phyloP scores from a whole-genome alignment of 2,329 filamentous ascomycete genomes.

The Trichoderma citrinoviride region DNA sequence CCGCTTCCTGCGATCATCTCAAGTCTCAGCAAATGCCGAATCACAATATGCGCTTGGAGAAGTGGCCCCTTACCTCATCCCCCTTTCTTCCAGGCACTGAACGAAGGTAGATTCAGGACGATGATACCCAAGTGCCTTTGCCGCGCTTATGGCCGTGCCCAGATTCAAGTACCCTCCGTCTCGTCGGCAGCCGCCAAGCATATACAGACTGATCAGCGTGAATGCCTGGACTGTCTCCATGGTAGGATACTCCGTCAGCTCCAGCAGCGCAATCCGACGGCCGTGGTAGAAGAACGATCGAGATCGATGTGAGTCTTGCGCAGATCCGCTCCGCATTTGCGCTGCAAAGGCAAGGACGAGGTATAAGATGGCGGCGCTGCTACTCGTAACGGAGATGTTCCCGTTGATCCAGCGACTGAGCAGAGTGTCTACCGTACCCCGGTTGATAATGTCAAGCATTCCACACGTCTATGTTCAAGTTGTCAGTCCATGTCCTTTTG shows the following conservation, averaged over 20 bases:
- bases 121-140: background rate
- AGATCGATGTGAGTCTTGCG: background rate
- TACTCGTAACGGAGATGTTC: background rate
- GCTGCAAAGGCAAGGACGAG: background rate
- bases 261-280: constrained; percentile 1
- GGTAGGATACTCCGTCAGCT: background rate
- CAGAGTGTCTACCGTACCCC: background rate
- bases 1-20: background rate
- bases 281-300: constrained; percentile 9
- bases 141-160: background rate
- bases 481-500: background rate
- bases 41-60: background rate
- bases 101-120: background rate
- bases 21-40: background rate
- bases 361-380: background rate
- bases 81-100: background rate
- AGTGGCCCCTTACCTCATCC: background rate
- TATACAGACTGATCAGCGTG: background rate
- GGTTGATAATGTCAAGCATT: background rate
- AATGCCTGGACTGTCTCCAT: constrained; percentile 1
- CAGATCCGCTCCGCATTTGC: background rate
- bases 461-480: background rate
- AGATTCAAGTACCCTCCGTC: constrained; percentile 5
- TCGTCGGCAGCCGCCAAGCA: background rate
- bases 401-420: background rate